Percentiles rank a stretch among this genome's conserved stretches.
These are phyloP conservation scores for Candida boleticola DNA, from an alignment of 805 yeast species.

Conservation along the genomic window DNA sequence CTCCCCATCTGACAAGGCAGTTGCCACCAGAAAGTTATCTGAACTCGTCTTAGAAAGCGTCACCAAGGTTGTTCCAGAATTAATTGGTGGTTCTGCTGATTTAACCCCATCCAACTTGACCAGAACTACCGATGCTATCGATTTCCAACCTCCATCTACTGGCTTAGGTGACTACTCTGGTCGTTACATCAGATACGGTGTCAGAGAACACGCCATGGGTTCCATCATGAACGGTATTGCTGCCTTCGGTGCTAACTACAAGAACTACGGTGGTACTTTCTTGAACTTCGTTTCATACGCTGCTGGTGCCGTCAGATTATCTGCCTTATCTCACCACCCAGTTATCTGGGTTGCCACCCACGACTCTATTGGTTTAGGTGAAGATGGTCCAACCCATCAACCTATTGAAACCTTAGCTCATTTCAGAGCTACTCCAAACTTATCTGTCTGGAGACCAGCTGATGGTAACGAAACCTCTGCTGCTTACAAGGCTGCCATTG, in stretches of 20 bases:
- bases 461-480: conserved; percentile 89
- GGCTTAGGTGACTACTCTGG: conserved; percentile 86
- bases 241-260: conserved; percentile 83
- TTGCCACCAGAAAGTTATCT: conserved; percentile 93
- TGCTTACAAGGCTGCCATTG: conserved; percentile 68
- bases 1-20: conserved; percentile 72
- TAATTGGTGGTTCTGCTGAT: conserved; percentile 98
- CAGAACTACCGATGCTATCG: conserved; percentile 76
- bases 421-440: conserved; percentile 80
- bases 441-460: conserved; percentile 89
- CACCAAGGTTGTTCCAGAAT: conserved; percentile 71
- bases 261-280: conserved; percentile 96
- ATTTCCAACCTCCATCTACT: conserved; percentile 86
- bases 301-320: conserved; percentile 82
- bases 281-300: conserved; percentile 86
- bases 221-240: conserved; percentile 97
- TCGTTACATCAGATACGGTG: conserved; percentile 96
- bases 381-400: conserved; percentile 93
- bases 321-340: conserved; percentile 82
- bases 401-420: conserved; percentile 88
- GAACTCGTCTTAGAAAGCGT: conserved; percentile 72
- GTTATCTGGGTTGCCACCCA: conserved; percentile 87
- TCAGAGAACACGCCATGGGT: conserved; percentile 99
- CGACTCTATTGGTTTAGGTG: conserved; percentile 89
- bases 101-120: conserved; percentile 96